Percentiles rank a stretch among this genome's conserved stretches.
Conservation (phyloP, 352 stramenopile genomes). For the Phytophthora parvispora region DNA sequence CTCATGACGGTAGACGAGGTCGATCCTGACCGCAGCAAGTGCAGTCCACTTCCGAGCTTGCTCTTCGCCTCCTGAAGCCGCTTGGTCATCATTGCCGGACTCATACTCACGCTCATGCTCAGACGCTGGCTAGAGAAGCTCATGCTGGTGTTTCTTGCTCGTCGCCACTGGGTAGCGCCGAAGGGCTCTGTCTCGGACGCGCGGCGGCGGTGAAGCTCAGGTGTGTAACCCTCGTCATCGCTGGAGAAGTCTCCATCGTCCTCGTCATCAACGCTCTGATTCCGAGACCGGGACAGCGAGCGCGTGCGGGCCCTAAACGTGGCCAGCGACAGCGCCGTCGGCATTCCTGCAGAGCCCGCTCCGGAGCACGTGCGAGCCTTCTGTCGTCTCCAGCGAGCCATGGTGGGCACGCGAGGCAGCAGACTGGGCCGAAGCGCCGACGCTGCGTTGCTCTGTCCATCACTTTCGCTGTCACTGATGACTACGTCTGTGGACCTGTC, state of each 20-base stretch:
- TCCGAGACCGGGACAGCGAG: conserved; percentile 37
- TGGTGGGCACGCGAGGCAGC: conserved; percentile 22
- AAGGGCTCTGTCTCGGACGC: conserved; percentile 20
- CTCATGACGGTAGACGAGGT: conserved; percentile 52
- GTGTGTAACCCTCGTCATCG: conserved; percentile 63
- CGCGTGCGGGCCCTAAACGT: conserved; percentile 46
- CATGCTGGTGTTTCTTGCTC: conserved; percentile 36
- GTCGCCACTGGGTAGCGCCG: conserved; percentile 32
- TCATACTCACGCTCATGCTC: conserved; percentile 36
- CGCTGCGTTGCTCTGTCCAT: background rate
- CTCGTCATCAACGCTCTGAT: conserved; percentile 25
- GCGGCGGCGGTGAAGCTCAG: conserved; percentile 26
- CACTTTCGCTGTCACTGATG: conserved; percentile 24
- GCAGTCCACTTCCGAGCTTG: conserved; percentile 43
- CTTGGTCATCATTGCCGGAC: conserved; percentile 38
- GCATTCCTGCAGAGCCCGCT: conserved; percentile 32
- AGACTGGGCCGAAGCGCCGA: conserved; percentile 23
- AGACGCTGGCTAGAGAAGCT: conserved; percentile 42
- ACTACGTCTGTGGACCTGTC: background rate
- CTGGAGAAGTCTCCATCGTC: conserved; percentile 71
- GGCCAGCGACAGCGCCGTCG: conserved; percentile 34
- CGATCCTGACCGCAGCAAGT: conserved; percentile 60
- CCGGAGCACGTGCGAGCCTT: conserved; percentile 59
- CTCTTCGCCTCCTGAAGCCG: conserved; percentile 36
- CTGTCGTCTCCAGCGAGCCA: conserved; percentile 36